Evolutionary conservation across 2,329 filamentous ascomycete genomes (phyloP), one percentile per base, ranked within the genome.

Genomic region (Calonectria crousiana): DNA sequence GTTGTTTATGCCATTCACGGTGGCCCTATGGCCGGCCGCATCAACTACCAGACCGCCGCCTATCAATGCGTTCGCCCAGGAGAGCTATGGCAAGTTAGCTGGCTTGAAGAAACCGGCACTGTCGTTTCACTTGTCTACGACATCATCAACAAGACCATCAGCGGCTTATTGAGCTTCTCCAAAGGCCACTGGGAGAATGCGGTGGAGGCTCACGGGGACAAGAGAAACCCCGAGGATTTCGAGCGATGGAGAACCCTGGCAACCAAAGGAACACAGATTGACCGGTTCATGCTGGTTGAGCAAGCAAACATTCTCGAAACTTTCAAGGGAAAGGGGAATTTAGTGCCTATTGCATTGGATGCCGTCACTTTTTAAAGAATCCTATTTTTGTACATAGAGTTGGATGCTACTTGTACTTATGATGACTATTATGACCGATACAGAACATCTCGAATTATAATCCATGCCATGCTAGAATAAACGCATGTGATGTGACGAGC

Each of bases 21-120:
- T 5, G 90, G 90, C 0, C 90, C 90, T 4, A 92, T 92, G 90
- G 87, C 87, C 0, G 89, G 89, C 2, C 85, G 89, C 3, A 82
- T 84, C 67, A 90, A 90, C 80, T 90, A 87, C 79, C 89, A 91
- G 76, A 85, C 86, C 1, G 88, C 86, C 16, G 88, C 87, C 1
- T 92, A 89, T 77, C 90, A 91, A 78, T 92, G 90, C 80, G 87
- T 92, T 34, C 86, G 90, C 0, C 87, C 89, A 0, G 89, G 89
- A 2, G 90, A 92, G 79, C 78, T 91, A 0, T 92, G 90, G 90
- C 90, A 92, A 77, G 87, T 88, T 75, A 91, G 90, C 73, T 92
- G 90, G 90, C 86, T 92, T 1, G 89, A 92, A 72, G 90, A 92
- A 81, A 92, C 90, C 0, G 90, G 90, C 0, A 91, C 89, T 0